Evolutionary conservation across 2,329 filamentous ascomycete genomes (phyloP), one percentile per base, ranked within the genome.

Genomic region (Pseudogymnoascus verrucosus): DNA sequence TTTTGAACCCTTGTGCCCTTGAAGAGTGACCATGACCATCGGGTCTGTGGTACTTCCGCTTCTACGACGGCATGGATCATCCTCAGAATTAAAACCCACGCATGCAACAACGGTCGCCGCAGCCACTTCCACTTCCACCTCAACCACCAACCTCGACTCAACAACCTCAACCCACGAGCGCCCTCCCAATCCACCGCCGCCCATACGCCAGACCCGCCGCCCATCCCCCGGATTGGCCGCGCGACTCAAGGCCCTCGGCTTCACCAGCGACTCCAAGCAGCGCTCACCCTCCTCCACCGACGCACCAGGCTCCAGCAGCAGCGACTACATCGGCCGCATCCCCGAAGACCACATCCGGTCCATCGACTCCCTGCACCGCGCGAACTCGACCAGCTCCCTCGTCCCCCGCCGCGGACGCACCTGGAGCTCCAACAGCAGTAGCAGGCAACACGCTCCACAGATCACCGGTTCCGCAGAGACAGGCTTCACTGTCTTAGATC

Each of bases 271-370:
- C 16, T 47, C 66, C 23, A 70, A 69, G 44, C 28, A 51, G 21
- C 62, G 65, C 10, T 66, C 62, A 21, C 44, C 19, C 14, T n/a
- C 37, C 28, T 60, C 64, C 54, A 47, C 63, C 54, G 65, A 61
- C 61, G 66, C 66, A 51, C 68, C 70, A 69, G 76, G 66, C 72
- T 75, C 75, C n/a, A n/a, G n/a, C n/a, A n/a, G n/a, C 62, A 70
- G 71, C 74, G 80, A 83, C 61, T 76, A 77, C 71, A 80, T 90
- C 70, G 88, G 88, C 68, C 85, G 88, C 65, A 84, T 91, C 63
- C 81, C 88, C 69, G 86, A 90, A 74, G 80, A 86, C 68, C 87
- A 90, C 70, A 80, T 91, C 64, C 83, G 85, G 68, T 81, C 86
- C 71, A 82, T 91, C 70, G 88, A 92, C 77, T 79, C 84, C 68